Evolutionary conservation across 2,329 filamentous ascomycete genomes (phyloP).

Genomic region (Aspergillus sp.): DNA sequence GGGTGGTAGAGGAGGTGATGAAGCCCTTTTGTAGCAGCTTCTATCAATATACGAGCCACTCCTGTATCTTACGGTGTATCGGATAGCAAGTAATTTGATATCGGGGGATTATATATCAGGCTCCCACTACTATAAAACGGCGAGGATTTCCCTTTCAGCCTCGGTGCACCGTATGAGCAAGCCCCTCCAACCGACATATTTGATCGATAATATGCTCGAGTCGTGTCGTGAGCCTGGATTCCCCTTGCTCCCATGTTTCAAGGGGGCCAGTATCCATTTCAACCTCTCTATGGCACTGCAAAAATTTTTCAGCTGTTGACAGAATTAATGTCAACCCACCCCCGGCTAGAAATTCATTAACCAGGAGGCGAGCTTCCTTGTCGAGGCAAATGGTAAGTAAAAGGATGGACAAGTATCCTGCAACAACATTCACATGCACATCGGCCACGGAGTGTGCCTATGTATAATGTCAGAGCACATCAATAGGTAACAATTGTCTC

Average conservation of each 20-base stretch:
- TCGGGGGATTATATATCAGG: background rate
- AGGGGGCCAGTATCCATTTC: conserved; percentile 47
- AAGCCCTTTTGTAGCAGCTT: background rate
- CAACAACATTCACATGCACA: conserved; percentile 74
- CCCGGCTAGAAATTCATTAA: conserved; percentile 46
- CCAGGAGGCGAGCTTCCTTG: conserved; percentile 40
- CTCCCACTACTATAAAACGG: background rate
- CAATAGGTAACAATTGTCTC: conserved; percentile 10
- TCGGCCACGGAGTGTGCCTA: conserved; percentile 62
- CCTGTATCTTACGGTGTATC: background rate
- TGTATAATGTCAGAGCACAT: conserved; percentile 13
- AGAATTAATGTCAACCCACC: conserved; percentile 53
- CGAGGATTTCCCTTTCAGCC: background rate
- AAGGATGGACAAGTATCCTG: conserved; percentile 82
- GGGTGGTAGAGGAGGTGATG: background rate
- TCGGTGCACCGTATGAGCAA: background rate
- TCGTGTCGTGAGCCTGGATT: conserved; percentile 54
- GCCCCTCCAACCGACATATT: conserved; percentile 26
- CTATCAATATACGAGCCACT: background rate
- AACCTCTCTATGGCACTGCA: conserved; percentile 59
- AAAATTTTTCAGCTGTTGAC: conserved; percentile 61
- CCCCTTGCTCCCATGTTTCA: conserved; percentile 49
- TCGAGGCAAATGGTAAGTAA: conserved; percentile 76
- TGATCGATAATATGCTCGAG: conserved; percentile 54
- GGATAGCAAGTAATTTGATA: background rate